Evolutionary conservation across 2,329 filamentous ascomycete species (phyloP).

Genomic region (Microascus cirrosus): DNA sequence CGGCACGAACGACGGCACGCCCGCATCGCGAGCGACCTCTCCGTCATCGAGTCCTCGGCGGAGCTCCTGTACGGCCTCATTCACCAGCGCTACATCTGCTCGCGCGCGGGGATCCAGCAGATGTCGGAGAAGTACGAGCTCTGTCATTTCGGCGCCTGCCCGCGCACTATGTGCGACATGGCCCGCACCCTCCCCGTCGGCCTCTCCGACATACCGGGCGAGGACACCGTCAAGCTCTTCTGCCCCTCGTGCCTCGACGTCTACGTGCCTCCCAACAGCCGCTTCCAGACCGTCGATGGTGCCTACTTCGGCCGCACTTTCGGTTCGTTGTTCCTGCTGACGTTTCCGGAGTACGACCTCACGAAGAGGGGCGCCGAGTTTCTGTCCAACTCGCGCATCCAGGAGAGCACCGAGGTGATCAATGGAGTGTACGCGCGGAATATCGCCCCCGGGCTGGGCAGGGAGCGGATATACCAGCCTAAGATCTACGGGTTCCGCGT

Average conservation of each 20-base stretch:
- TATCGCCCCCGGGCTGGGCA: conserved; percentile 76
- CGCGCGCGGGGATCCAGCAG: conserved; percentile 88
- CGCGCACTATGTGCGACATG: conserved; percentile 85
- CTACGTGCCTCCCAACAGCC: conserved; percentile 92
- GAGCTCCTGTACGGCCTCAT: conserved; percentile 97
- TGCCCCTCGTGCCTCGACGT: conserved; percentile 95
- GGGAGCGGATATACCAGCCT: conserved; percentile 79
- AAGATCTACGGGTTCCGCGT: conserved; percentile 96
- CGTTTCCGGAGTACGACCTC: conserved; percentile 91
- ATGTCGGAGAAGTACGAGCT: conserved; percentile 99
- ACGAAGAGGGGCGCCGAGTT: conserved; percentile 56
- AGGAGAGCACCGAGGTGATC: conserved; percentile 43
- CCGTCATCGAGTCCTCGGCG: conserved; percentile 93
- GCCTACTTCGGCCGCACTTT: conserved; percentile 98
- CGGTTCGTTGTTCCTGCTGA: conserved; percentile 94
- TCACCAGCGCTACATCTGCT: conserved; percentile 97
- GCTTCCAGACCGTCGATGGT: conserved; percentile 94
- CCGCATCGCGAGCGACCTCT: conserved; percentile 83
- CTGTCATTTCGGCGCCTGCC: conserved; percentile 90
- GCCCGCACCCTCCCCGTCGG: conserved; percentile 88
- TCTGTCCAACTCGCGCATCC: conserved; percentile 27
- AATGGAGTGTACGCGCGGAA: conserved; percentile 85
- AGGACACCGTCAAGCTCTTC: conserved; percentile 97
- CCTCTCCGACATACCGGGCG: conserved; percentile 84
- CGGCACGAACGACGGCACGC: conserved; percentile 60